phyloP scores from a whole-genome alignment of 345 rosid species.

The Erodium maritimum region DNA sequence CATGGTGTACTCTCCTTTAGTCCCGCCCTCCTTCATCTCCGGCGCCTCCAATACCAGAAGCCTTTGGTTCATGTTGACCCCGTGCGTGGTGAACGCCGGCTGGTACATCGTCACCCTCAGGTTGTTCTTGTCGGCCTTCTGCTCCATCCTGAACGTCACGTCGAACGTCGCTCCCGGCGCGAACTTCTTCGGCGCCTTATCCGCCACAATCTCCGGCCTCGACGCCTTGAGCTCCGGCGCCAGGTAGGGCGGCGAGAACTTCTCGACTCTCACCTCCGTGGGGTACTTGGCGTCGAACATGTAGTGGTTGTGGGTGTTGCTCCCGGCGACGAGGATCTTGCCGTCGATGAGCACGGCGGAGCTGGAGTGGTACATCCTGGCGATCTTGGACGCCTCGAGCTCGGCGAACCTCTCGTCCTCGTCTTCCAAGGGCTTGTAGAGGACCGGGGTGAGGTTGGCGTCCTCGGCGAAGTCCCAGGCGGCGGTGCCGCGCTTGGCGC shows the following conservation, averaged over 20 bases:
- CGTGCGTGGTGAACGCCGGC: constrained; percentile 41
- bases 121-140: neutral
- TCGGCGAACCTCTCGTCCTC: constrained; percentile 10
- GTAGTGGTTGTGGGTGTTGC: constrained; percentile 32
- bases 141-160: constrained; percentile 6
- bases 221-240: constrained; percentile 1
- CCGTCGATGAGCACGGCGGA: constrained; percentile 29
- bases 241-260: constrained; percentile 38
- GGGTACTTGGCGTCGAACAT: constrained; percentile 17
- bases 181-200: neutral
- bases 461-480: constrained; percentile 29
- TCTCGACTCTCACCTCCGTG: constrained; percentile 31
- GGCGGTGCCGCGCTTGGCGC: constrained; percentile 23
- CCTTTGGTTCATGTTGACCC: constrained; percentile 37
- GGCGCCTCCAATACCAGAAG: constrained; percentile 15
- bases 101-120: constrained; percentile 29
- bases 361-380: constrained; percentile 33
- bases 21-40: neutral
- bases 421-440: constrained; percentile 12
- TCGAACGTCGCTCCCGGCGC: constrained; percentile 3
- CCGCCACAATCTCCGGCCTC: constrained; percentile 9
- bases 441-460: constrained; percentile 17
- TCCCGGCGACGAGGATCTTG: constrained; percentile 30
- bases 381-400: constrained; percentile 15
- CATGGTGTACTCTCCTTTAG: neutral